A percentile compares a stretch with the other conserved stretches of the same genome.
phyloP scores from a whole-genome alignment of 106 monocot species.

The Dendrobium chrysotoxum region DNA sequence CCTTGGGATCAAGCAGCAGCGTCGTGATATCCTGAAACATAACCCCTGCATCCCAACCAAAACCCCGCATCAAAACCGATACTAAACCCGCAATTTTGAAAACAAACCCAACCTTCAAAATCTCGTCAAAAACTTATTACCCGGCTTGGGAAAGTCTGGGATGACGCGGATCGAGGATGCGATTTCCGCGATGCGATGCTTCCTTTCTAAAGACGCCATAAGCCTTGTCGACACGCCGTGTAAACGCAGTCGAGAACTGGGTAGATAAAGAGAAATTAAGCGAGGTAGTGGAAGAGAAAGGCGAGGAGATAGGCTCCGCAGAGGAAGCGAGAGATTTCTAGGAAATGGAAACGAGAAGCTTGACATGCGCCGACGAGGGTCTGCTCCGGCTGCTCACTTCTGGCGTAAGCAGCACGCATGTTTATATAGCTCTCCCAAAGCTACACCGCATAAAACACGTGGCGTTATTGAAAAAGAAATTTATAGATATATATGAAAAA shows the following conservation, averaged over 20 bases:
- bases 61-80: not conserved
- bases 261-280: not conserved
- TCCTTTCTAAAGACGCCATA: slow-evolving; percentile 13
- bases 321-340: not conserved
- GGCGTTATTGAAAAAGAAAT: no score
- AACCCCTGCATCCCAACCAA: slow-evolving; percentile 40
- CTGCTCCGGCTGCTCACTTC: no score
- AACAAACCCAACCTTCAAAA: not conserved
- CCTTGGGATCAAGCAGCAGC: slow-evolving; percentile 69
- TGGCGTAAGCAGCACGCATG: no score
- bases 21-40: slow-evolving; percentile 97
- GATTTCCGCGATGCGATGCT: slow-evolving; percentile 50
- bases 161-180: slow-evolving; percentile 74
- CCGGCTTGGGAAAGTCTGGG: slow-evolving; percentile 84
- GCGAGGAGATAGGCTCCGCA: not conserved
- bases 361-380: no score
- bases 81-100: not conserved
- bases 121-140: slow-evolving; percentile 9
- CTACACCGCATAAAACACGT: no score
- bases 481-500: no score
- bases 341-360: no score
- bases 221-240: not conserved
- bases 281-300: not conserved
- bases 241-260: not conserved
- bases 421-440: no score